Conservation (phyloP, 257 asterid species). For the Gardenia jasminoides region DNA sequence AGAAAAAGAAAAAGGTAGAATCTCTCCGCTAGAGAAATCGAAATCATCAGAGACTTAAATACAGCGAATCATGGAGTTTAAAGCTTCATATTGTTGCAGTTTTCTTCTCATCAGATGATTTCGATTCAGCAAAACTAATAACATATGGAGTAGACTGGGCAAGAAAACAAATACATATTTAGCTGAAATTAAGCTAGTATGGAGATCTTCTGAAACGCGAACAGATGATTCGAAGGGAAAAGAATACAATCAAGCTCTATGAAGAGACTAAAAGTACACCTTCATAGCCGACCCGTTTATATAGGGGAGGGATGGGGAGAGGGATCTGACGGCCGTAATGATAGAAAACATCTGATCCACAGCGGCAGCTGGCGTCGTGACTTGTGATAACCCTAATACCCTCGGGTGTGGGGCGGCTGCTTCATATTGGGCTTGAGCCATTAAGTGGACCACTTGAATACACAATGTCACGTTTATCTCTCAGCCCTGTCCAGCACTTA, state of each 20-base stretch:
- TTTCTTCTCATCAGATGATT: conserved; percentile 57
- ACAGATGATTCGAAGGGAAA: not conserved
- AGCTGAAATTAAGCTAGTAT: too few relatives aligned
- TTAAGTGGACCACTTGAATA: too few relatives aligned
- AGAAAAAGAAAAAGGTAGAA: not conserved
- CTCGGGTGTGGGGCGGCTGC: not conserved
- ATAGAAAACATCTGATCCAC: conserved; percentile 1
- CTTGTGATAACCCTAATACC: conserved; percentile 7
- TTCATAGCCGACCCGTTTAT: not conserved
- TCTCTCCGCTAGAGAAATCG: conserved; percentile 11
- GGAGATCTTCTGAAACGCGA: not conserved
- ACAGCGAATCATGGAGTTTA: conserved; percentile 53
- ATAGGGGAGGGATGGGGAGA: not conserved
- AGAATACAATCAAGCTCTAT: too few relatives aligned
- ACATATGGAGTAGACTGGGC: not conserved
- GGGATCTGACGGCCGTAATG: not conserved
- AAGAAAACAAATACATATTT: too few relatives aligned
- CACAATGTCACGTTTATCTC: not conserved
- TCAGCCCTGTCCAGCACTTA: too few relatives aligned
- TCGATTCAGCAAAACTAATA: not conserved
- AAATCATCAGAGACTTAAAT: conserved; percentile 89
- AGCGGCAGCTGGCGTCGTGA: not conserved
- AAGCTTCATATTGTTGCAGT: conserved; percentile 51
- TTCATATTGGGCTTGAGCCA: not conserved
- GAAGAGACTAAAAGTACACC: not conserved